Evolutionary conservation across 2,329 filamentous ascomycete genomes (phyloP), one percentile per base, ranked within the genome.

Genomic region (Malbranchea zuffiana): DNA sequence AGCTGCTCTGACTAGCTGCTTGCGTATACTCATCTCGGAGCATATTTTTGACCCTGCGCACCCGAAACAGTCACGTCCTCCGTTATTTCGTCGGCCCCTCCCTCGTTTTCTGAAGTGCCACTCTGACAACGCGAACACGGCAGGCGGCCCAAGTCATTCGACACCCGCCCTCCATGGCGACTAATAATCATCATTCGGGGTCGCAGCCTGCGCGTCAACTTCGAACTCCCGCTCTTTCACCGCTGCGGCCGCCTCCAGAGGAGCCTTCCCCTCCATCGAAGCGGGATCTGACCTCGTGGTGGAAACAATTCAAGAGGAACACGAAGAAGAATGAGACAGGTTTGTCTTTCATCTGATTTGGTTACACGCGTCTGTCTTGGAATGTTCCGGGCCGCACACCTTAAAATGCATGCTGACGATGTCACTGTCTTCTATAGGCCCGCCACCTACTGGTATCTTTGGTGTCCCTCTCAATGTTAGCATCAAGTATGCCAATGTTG

Each of bases 401-500:
- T 5, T n/a, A 16, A 5, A 29, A 7, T 29, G 8, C 27, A n/a
- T 6, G 8, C 8, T 15, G 13, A 29, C n/a, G 5, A 7, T 29
- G 27, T n/a, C 17, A 29, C 25, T 36, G 17, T 29, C 16, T 25
- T 37, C 7, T 26, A 6, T 20, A 38, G 35, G 11, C n/a, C 35
- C 28, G 43, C 49, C 56, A 37, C 66, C 72, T 3, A 75, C 76
- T 42, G 86, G 87, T 47, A 96, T 98, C 45, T 98, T 98, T 57
- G 90, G 90, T 36, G 79, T 98, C 21, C 86, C 90, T 25, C 72
- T 98, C 41, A 83, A 86, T 51, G 79, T 87, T 54, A 96, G 88
- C 64, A 96, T 98, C 59, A 82, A 82, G 42, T 96, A 98, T 59
- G 90, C 90, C 41, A 98, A 96, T 55, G 90, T 98, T 43, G 90